These are phyloP conservation scores for Candida insectorum DNA, from an alignment of 805 yeast species.

Conservation along the genomic window DNA sequence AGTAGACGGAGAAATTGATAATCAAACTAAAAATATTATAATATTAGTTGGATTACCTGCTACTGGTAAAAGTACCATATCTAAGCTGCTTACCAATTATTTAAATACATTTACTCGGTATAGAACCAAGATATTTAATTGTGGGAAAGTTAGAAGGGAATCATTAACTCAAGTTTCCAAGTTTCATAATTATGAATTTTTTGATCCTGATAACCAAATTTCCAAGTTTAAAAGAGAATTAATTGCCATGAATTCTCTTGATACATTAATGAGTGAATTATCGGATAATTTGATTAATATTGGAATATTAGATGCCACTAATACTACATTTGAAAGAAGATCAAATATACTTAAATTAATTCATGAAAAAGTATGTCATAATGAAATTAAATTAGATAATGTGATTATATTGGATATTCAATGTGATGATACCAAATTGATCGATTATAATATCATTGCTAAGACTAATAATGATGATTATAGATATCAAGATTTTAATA, in stretches of 20 bases:
- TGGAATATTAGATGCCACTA: slow-evolving; percentile 44
- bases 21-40: slow-evolving; percentile 8
- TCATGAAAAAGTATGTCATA: slow-evolving; percentile 7
- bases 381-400: slow-evolving; percentile 17
- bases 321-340: slow-evolving; percentile 35
- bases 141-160: slow-evolving; percentile 49
- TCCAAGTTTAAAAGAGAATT: slow-evolving; percentile 31
- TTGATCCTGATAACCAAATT: slow-evolving; percentile 32
- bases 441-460: slow-evolving; percentile 60
- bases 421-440: slow-evolving; percentile 49
- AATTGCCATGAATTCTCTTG: slow-evolving; percentile 33
- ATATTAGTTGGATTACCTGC: slow-evolving; percentile 42
- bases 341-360: slow-evolving; percentile 25
- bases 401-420: slow-evolving; percentile 59
- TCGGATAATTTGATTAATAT: slow-evolving; percentile 22
- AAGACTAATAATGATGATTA: slow-evolving; percentile 66
- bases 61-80: slow-evolving; percentile 37
- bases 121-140: slow-evolving; percentile 39
- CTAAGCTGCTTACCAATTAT: slow-evolving; percentile 28
- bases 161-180: no score
- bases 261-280: slow-evolving; percentile 29
- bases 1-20: neutral
- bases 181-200: slow-evolving; percentile 32
- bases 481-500: slow-evolving; percentile 45
- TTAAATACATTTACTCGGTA: slow-evolving; percentile 23